phyloP scores from a whole-genome alignment of 139 green algal species.

The Auxenochlorella protothecoides region DNA sequence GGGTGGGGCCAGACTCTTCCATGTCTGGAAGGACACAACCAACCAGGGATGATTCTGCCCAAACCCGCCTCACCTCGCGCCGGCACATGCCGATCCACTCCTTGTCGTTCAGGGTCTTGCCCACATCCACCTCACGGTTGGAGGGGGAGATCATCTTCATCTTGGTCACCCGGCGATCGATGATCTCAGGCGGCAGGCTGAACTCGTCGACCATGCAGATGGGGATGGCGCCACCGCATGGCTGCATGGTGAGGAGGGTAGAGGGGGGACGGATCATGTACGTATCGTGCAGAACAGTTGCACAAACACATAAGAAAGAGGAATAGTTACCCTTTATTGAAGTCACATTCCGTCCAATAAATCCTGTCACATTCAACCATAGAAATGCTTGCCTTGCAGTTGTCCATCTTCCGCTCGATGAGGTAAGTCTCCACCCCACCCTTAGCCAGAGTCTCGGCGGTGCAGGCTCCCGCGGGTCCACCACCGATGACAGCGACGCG shows the following conservation, averaged over 20 bases:
- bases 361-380: too few species aligned
- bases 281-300: too few species aligned
- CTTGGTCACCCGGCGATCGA: conserved; percentile 93
- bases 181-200: conserved; percentile 87
- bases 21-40: too few species aligned
- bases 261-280: too few species aligned
- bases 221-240: conserved; percentile 90
- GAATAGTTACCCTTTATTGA: too few species aligned
- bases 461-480: conserved; percentile 86
- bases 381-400: conserved; percentile 76
- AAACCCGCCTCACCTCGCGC: conserved; percentile 44
- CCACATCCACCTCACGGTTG: conserved; percentile 97
- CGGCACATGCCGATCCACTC: conserved; percentile 99
- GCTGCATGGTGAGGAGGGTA: conserved; percentile 37
- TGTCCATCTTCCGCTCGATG: conserved; percentile 97
- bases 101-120: conserved; percentile 90
- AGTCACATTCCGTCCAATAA: too few species aligned
- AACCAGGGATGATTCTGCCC: too few species aligned
- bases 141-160: conserved; percentile 99
- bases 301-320: too few species aligned
- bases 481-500: conserved; percentile 91
- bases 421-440: conserved; percentile 88
- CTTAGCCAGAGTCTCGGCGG: conserved; percentile 90
- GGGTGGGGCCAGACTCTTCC: too few species aligned
- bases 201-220: conserved; percentile 99